These are phyloP conservation scores for Podospora tetraspora DNA, from an alignment of 495 filamentous ascomycete genomes.

Conservation along the genomic window DNA sequence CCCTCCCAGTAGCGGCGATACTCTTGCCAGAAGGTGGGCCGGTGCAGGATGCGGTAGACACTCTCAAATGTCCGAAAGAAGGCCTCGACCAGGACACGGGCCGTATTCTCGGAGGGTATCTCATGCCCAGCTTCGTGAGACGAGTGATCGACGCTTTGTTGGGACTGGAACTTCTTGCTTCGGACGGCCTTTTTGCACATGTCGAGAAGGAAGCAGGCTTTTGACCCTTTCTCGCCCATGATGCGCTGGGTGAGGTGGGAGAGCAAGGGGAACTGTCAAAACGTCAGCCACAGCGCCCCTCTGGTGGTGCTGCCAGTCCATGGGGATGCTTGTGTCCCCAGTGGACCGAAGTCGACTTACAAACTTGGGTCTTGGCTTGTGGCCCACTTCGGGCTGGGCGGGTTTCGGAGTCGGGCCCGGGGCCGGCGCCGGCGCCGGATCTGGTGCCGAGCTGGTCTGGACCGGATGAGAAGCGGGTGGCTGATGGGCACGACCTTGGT, in stretches of 20 bases:
- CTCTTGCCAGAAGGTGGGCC: constrained; percentile 46
- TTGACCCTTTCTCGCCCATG: constrained; percentile 35
- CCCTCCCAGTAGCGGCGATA: constrained; percentile 44
- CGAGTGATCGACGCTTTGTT: constrained; percentile 27
- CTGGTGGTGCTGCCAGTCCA: neutral
- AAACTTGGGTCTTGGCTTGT: constrained; percentile 47
- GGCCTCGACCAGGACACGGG: constrained; percentile 45
- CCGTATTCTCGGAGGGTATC: constrained; percentile 36
- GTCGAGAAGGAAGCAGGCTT: constrained; percentile 30
- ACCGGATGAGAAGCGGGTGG: constrained; percentile 4
- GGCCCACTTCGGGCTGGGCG: constrained; percentile 48
- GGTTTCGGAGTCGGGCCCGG: constrained; percentile 42
- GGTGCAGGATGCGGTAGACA: constrained; percentile 50
- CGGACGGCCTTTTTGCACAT: constrained; percentile 45
- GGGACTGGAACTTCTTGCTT: constrained; percentile 40
- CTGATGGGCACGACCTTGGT: neutral
- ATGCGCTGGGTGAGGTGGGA: constrained; percentile 35
- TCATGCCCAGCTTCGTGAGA: constrained; percentile 28
- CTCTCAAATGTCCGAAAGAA: constrained; percentile 50
- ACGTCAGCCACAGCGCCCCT: constrained; percentile 10
- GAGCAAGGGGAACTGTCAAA: constrained; percentile 40
- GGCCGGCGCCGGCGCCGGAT: neutral
- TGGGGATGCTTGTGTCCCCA: neutral
- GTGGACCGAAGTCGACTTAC: constrained; percentile 33
- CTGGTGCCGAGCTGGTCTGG: constrained; percentile 2